Evolutionary conservation across 495 filamentous ascomycete species (phyloP).

Genomic region (Hypomontagnella submonticulosa): DNA sequence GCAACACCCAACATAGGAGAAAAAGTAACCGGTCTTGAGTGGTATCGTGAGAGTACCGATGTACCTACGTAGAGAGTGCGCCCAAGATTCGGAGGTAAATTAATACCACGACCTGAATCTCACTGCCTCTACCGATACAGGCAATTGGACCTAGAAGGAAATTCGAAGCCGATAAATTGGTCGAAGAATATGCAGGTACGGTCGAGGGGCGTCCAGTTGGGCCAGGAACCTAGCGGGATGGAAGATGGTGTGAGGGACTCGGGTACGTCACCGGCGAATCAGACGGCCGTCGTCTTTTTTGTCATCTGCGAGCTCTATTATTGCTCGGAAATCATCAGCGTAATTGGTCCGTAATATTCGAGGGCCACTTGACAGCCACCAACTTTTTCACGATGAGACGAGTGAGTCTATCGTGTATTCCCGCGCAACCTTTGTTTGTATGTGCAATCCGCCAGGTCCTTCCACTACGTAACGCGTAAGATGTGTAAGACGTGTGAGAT

Average conservation of each 20-base stretch:
- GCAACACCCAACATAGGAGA: not conserved
- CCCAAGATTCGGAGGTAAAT: constrained; percentile 21
- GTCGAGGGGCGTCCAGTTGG: constrained; percentile 25
- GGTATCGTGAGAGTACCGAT: no score
- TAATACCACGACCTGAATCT: constrained; percentile 19
- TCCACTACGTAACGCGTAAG: no score
- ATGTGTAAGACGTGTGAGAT: no score
- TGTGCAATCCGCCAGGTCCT: no score
- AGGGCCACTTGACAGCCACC: not conserved
- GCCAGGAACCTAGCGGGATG: constrained; percentile 23
- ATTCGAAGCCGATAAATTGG: constrained; percentile 27
- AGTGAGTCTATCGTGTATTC: no score
- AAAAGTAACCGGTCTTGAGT: no score
- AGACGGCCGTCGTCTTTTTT: constrained; percentile 23
- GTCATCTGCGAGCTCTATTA: constrained; percentile 10
- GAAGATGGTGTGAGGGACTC: constrained; percentile 7
- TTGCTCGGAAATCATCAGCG: constrained; percentile 1
- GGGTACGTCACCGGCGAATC: constrained; percentile 21
- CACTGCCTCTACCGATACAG: constrained; percentile 15
- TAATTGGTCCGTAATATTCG: not conserved
- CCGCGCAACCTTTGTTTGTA: no score
- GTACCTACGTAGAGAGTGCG: constrained; percentile 3
- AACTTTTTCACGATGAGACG: constrained; percentile 3
- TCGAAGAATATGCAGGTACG: constrained; percentile 32
- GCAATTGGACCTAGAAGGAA: constrained; percentile 20